Evolutionary conservation across 2,329 filamentous ascomycete species (phyloP).

Genomic region (Fusarium sp.): DNA sequence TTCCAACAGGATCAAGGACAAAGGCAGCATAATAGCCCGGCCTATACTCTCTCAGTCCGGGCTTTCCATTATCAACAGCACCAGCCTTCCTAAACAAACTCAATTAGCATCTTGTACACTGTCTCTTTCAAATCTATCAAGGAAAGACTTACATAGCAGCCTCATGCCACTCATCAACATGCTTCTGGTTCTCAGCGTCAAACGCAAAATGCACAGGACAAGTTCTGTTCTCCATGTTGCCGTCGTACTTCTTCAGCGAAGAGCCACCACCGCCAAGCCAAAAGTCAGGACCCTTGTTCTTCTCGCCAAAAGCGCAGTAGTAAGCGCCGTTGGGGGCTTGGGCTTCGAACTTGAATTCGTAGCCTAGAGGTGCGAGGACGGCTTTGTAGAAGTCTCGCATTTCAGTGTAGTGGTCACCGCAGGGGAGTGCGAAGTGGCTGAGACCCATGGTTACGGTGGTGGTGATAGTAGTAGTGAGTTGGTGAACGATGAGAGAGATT

Average conservation of each 20-base stretch:
- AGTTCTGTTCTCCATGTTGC: slow-evolving; percentile 36
- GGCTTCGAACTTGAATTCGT: slow-evolving; percentile 38
- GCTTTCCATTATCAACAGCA: slow-evolving; percentile 62
- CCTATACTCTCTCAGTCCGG: slow-evolving; percentile 60
- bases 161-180: slow-evolving; percentile 46
- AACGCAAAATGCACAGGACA: slow-evolving; percentile 45
- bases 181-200: slow-evolving; percentile 25
- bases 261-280: slow-evolving; percentile 43
- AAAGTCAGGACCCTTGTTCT: slow-evolving; percentile 38
- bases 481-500: slow-evolving; percentile 23
- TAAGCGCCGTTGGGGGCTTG: slow-evolving; percentile 10
- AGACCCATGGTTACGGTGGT: slow-evolving; percentile 16
- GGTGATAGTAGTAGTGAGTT: not conserved
- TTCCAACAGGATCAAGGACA: slow-evolving; percentile 62
- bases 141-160: slow-evolving; percentile 41
- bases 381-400: slow-evolving; percentile 49
- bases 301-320: slow-evolving; percentile 43
- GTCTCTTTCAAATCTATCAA: accelerated
- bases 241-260: slow-evolving; percentile 42
- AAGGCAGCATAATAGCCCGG: slow-evolving; percentile 64
- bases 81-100: slow-evolving; percentile 54
- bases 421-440: slow-evolving; percentile 41
- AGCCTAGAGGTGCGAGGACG: slow-evolving; percentile 45
- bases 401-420: slow-evolving; percentile 43
- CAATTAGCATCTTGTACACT: not conserved